phyloP scores from a whole-genome alignment of 495 filamentous ascomycete genomes.

The Halenospora varia region DNA sequence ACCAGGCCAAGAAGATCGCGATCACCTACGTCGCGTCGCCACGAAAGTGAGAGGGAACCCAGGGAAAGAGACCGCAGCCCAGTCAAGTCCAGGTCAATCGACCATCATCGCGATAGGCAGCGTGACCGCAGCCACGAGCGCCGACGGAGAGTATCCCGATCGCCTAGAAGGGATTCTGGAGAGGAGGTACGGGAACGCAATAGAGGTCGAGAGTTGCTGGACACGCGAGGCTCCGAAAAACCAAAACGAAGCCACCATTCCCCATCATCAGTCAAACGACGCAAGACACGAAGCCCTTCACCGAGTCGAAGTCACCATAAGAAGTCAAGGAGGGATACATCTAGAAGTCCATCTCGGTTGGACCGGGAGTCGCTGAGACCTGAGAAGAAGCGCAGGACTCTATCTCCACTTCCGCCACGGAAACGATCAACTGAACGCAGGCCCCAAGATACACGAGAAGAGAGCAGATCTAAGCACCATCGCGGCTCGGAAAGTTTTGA shows the following conservation, averaged over 20 bases:
- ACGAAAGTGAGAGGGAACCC: slow-evolving; percentile 23
- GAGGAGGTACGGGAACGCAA: slow-evolving; percentile 32
- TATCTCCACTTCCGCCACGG: slow-evolving; percentile 26
- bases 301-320: slow-evolving; percentile 28
- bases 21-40: slow-evolving; percentile 25
- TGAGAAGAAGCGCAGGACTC: slow-evolving; percentile 19
- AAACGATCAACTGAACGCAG: slow-evolving; percentile 30
- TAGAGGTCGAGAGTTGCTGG: slow-evolving; percentile 30
- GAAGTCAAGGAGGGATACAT: slow-evolving; percentile 31
- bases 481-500: slow-evolving; percentile 23
- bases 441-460: slow-evolving; percentile 23
- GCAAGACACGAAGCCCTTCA: slow-evolving; percentile 33
- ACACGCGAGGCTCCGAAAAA: slow-evolving; percentile 29
- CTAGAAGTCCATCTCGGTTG: slow-evolving; percentile 27
- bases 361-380: slow-evolving; percentile 25
- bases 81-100: slow-evolving; percentile 15
- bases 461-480: slow-evolving; percentile 29
- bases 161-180: slow-evolving; percentile 28
- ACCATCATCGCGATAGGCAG: slow-evolving; percentile 17
- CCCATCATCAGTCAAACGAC: slow-evolving; percentile 33
- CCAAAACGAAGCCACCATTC: slow-evolving; percentile 31
- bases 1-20: slow-evolving; percentile 24
- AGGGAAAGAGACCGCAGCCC: slow-evolving; percentile 23
- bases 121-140: slow-evolving; percentile 30
- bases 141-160: slow-evolving; percentile 23